Conservation (phyloP, 768 basidiomycete genomes). For the Agaricus subrufescens region DNA sequence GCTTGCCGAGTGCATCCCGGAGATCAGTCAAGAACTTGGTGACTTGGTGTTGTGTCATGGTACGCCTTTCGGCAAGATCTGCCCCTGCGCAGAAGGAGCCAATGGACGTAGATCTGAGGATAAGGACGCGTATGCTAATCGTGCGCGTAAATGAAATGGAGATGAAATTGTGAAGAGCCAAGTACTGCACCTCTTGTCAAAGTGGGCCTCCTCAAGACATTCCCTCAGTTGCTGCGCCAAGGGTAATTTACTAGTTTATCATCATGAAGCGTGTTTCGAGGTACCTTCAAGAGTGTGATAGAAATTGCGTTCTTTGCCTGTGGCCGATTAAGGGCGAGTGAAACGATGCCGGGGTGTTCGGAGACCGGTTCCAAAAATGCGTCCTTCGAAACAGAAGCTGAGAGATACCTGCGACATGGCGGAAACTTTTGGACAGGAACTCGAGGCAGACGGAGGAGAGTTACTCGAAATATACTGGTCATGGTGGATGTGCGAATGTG, state of each 20-base stretch:
- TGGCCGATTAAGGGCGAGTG: constrained; percentile 76
- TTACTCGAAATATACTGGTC: constrained; percentile 7
- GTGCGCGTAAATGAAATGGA: constrained; percentile 2
- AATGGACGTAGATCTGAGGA: constrained; percentile 74
- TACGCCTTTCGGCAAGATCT: constrained; percentile 80
- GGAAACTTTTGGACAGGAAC: neutral
- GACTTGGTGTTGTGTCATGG: constrained; percentile 74
- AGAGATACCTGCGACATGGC: constrained; percentile 2
- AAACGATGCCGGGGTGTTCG: constrained; percentile 61
- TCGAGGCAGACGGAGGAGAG: neutral
- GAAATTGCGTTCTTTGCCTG: constrained; percentile 88
- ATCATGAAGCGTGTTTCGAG: neutral
- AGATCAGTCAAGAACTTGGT: constrained; percentile 74
- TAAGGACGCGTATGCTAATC: constrained; percentile 67
- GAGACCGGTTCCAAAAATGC: constrained; percentile 50
- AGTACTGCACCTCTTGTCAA: constrained; percentile 53
- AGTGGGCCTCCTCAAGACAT: constrained; percentile 60
- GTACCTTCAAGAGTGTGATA: constrained; percentile 60
- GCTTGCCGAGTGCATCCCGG: constrained; percentile 60
- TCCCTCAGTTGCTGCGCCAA: constrained; percentile 62
- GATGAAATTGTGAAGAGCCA: neutral
- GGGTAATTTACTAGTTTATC: constrained; percentile 3
- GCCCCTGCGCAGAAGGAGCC: constrained; percentile 91
- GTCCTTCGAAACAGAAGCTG: constrained; percentile 15
- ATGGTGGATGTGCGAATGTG: neutral